Evolutionary conservation across 345 rosid species (phyloP), one percentile per base, ranked within the genome.

Genomic region (Tarenaya hassleriana): DNA sequence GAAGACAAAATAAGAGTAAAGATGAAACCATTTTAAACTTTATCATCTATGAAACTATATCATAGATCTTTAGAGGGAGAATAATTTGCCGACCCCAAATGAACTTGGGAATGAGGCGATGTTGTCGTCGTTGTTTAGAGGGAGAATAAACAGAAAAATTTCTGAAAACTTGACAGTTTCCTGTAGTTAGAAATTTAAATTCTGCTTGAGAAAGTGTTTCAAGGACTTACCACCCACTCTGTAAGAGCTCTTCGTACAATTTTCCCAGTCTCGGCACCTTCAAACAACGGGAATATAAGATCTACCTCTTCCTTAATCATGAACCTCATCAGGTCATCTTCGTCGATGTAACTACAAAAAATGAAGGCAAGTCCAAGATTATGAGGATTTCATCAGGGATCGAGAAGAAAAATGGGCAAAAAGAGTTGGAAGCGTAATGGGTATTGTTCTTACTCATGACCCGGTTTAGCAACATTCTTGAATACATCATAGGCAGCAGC

Each of bases 281-380:
- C 92, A 34, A 87, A 64, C 61, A 87, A 72, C 1, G 81, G 85
- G 41, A 87, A 73, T 29, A 82, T 72, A 46, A 82, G 91, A 37
- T 84, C 91, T 29, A 80, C 96, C 73, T 86, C 97, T 66, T 86
- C 94, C 60, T 77, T 80, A 20, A 83, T 82, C 96, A 90, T 73
- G 76, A 90, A 90, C 60, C 86, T 75, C 55, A 53, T 47, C 32
- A 90, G 80, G 63, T 86, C 94, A 8, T 80, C 85, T 67, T 77
- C 94, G 1, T 80, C 77, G 18, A 90, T 73, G 75, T 69, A 77
- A 64, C 96, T 90, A 68, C 33, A 34, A 43, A 18, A 9, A 45
- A 14, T 34, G 35, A 24, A 35, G 41, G 11, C 38, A n/a, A n/a
- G n/a, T n/a, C 38, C 21, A 38, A 39, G 29, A 33, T 8, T 39